Percentiles rank a stretch among this genome's conserved stretches.
Conservation (phyloP, 2,329 filamentous ascomycete species). For the Colletotrichum viniferum region DNA sequence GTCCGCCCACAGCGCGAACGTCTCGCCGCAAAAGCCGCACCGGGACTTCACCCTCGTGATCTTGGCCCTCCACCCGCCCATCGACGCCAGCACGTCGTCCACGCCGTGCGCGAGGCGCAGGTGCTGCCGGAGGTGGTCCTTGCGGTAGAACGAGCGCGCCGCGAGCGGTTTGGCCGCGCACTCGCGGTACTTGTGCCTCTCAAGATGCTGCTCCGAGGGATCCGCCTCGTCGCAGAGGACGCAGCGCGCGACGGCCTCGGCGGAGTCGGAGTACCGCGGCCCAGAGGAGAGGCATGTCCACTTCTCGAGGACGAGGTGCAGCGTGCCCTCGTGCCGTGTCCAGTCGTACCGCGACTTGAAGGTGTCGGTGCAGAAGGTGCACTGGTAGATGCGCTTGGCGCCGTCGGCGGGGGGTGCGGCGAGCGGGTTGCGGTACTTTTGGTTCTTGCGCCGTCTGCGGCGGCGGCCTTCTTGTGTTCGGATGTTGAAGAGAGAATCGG, state of each 20-base stretch:
- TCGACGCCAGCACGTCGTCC: neutral
- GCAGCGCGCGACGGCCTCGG: neutral
- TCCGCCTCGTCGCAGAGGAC: neutral
- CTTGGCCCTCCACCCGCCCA: neutral
- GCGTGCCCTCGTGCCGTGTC: neutral
- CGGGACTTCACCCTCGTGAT: neutral
- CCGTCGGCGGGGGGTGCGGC: neutral
- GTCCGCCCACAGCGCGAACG: neutral
- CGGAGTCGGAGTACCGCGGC: neutral
- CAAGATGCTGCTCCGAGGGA: neutral
- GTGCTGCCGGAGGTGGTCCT: neutral
- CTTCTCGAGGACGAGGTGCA: neutral
- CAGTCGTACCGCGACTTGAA: neutral
- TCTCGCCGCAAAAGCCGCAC: neutral
- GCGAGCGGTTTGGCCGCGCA: neutral
- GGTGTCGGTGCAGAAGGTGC: neutral
- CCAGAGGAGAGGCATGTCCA: neutral
- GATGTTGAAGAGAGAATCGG: neutral
- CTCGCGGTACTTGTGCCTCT: neutral
- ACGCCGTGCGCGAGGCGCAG: neutral
- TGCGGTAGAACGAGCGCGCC: neutral
- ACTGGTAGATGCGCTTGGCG: neutral
- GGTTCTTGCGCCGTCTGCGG: neutral
- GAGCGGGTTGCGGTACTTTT: neutral
- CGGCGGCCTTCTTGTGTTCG: neutral